Percentiles rank a stretch among this genome's conserved stretches.
Evolutionary conservation across 169 alveolate species (phyloP).

Genomic region (Cryptosporidium felis): DNA sequence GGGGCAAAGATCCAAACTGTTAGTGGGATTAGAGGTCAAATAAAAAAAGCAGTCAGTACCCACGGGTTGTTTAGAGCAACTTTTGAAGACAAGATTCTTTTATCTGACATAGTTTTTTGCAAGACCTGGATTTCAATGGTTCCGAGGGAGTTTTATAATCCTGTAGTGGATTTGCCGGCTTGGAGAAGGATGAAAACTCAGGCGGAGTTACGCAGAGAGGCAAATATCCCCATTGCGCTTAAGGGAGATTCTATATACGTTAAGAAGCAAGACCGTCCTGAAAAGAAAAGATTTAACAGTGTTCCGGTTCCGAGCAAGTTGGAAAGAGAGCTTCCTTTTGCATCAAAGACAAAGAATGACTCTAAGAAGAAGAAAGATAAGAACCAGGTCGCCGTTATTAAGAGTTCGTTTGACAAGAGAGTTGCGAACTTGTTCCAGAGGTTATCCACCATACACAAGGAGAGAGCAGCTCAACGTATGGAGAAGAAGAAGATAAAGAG

Average conservation of each 20-base stretch:
- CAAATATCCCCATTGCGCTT: conserved; percentile 72
- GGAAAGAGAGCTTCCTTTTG: conserved; percentile 73
- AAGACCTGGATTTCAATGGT: conserved; percentile 88
- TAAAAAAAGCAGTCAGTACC: conserved; percentile 93
- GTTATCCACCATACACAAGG: conserved; percentile 50
- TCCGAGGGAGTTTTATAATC: conserved; percentile 78
- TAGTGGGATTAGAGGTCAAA: conserved; percentile 98
- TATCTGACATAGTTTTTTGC: conserved; percentile 96
- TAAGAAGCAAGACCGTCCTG: conserved; percentile 54
- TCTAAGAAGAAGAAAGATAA: conserved; percentile 24
- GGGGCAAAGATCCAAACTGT: conserved; percentile 98
- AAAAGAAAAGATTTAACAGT: conserved; percentile 71
- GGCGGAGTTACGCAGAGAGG: conserved; percentile 76
- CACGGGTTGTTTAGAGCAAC: conserved; percentile 97
- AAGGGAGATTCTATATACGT: conserved; percentile 70
- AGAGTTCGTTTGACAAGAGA: conserved; percentile 64
- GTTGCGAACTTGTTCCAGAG: conserved; percentile 69
- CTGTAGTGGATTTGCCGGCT: conserved; percentile 76
- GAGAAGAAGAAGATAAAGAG: conserved; percentile 52
- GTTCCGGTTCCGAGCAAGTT: conserved; percentile 73
- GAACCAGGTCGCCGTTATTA: conserved; percentile 56
- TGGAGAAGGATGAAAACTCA: conserved; percentile 78
- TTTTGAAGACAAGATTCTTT: conserved; percentile 96
- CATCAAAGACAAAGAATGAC: conserved; percentile 69
- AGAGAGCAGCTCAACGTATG: conserved; percentile 21